Evolutionary conservation across 805 yeast genomes (phyloP), one percentile per base, ranked within the genome.

Genomic region (Kluyveromyces nonfermentans): DNA sequence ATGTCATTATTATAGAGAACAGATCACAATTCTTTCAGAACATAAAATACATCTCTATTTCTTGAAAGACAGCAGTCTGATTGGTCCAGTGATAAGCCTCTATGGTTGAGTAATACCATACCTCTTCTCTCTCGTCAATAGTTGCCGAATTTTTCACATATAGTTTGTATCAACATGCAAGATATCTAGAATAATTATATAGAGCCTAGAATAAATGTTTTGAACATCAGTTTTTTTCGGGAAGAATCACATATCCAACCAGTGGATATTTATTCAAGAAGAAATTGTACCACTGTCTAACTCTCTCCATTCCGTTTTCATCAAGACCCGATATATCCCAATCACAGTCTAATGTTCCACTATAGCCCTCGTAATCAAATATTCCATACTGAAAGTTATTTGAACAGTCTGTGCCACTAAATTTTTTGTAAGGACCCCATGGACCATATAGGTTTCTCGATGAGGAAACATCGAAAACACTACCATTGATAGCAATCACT

Each of bases 351-450:
- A 55, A 51, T 19, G 46, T 45, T 34, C 45, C 47, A 6, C 47
- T 42, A 14, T 52, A 42, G 9, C 50, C 53, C 5, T 48, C 43
- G 28, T 49, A 15, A 35, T 54, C 57, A 52, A 55, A 54, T 21
- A 46, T 43, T 2, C 51, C 43, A 42, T 45, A 49, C 17, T 50
- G 44, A 40, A 55, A 50, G 6, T 47, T 32, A 18, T 48, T 53
- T 6, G 58, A 52, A 40, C 60, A 55, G 39, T 55, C 60, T 6
- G 47, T 46, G 16, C 58, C 60, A 12, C 54, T 48, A 39, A 54
- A 54, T 32, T 51, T 53, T 32, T 40, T 44, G 35, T 55, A 55
- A 2, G 58, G 46, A 9, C 60, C 60, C 50, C 56, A 50, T 32
- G 48, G 50, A 10, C 60, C 60, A 34, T 55, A 55, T 41, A 54